phyloP scores from a whole-genome alignment of 2,329 filamentous ascomycete genomes.

The Zarea fungicola region DNA sequence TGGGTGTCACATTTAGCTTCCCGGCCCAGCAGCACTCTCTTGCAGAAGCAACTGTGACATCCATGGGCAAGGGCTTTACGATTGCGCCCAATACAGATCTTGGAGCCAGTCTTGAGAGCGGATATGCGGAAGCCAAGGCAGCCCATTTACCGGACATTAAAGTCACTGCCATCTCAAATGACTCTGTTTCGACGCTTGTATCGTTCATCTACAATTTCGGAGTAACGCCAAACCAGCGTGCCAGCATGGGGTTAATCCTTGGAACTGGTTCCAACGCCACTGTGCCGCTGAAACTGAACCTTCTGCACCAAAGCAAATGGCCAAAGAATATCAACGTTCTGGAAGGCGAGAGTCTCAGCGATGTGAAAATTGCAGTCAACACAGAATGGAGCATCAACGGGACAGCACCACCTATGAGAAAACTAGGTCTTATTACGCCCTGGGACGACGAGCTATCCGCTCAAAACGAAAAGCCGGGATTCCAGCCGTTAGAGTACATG shows the following conservation, averaged over 20 bases:
- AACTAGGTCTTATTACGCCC: constrained; percentile 57
- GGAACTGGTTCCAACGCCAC: constrained; percentile 80
- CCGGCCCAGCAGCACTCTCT: constrained; percentile 62
- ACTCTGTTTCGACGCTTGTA: constrained; percentile 72
- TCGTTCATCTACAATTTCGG: constrained; percentile 70
- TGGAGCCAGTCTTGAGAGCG: constrained; percentile 51
- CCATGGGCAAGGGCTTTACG: constrained; percentile 67
- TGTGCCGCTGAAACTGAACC: constrained; percentile 60
- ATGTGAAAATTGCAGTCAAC: constrained; percentile 69
- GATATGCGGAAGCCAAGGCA: constrained; percentile 49
- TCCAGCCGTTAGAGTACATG: constrained; percentile 83
- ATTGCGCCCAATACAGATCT: constrained; percentile 57
- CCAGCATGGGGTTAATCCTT: constrained; percentile 75
- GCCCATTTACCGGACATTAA: constrained; percentile 56
- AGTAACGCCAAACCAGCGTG: constrained; percentile 54
- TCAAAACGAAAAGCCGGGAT: constrained; percentile 64
- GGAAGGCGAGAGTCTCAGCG: constrained; percentile 38
- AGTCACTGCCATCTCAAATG: constrained; percentile 74
- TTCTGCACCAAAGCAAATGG: constrained; percentile 59
- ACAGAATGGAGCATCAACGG: constrained; percentile 82
- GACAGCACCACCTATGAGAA: constrained; percentile 60
- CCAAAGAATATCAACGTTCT: constrained; percentile 44
- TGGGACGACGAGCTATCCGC: constrained; percentile 67
- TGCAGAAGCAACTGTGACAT: constrained; percentile 57
- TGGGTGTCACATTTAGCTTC: constrained; percentile 68